Evolutionary conservation across 306 rosid genomes (phyloP).

Genomic region (Rosa chinensis): DNA sequence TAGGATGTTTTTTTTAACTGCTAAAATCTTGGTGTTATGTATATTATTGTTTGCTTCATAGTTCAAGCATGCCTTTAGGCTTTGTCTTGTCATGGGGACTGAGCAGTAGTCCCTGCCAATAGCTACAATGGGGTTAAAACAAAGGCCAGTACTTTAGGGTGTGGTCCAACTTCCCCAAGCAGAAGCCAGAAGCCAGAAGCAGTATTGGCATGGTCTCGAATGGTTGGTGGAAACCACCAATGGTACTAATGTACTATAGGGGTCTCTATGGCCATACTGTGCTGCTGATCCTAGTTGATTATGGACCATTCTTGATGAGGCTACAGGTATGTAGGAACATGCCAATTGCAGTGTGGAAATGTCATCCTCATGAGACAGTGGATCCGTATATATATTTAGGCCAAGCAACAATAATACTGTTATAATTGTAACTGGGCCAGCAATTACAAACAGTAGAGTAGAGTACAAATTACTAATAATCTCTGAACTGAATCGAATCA

Average conservation of each 20-base stretch:
- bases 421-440: not conserved
- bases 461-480: not conserved
- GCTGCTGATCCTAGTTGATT: not conserved
- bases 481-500: not conserved
- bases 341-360: conserved; percentile 9
- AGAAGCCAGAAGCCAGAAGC: conserved; percentile 13
- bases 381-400: not conserved
- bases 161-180: not conserved
- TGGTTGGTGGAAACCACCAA: not conserved
- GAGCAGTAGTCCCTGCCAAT: too few species aligned
- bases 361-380: not conserved
- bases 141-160: not conserved
- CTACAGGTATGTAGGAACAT: conserved; percentile 12
- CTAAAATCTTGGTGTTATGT: not conserved
- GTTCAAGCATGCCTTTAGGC: not conserved
- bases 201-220: conserved; percentile 4
- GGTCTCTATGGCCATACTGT: not conserved
- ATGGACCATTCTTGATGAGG: conserved; percentile 4
- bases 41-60: not conserved
- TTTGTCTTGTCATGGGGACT: not conserved
- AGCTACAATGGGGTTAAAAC: not conserved
- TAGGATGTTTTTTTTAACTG: not conserved
- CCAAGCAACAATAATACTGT: not conserved
- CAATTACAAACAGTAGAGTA: not conserved
- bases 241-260: not conserved